Evolutionary conservation across 176 grass and related monocot genomes (phyloP).

Genomic region (Aechmea fasciata): DNA sequence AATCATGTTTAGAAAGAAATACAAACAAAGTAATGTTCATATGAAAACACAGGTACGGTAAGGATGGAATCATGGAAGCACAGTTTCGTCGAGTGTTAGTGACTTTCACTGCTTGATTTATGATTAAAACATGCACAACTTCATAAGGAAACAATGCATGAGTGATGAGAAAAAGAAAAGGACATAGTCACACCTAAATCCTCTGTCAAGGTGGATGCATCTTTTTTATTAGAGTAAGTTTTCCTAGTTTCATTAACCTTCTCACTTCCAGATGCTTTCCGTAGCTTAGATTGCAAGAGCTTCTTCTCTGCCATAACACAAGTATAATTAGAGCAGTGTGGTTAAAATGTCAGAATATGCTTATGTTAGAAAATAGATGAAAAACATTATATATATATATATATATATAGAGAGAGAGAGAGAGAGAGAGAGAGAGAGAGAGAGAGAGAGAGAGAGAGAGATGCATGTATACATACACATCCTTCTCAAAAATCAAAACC

Average conservation of each 20-base stretch:
- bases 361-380: background rate
- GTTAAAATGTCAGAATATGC: background rate
- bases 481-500: no score
- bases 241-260: constrained; percentile 37
- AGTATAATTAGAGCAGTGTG: constrained; percentile 6
- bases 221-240: constrained; percentile 43
- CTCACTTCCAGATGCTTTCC: constrained; percentile 55
- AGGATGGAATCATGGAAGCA: no score
- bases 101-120: no score
- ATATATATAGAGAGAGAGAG: no score
- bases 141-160: background rate
- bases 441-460: no score
- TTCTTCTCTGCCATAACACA: constrained; percentile 62
- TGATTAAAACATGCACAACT: no score
- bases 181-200: constrained; percentile 58
- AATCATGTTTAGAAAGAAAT: no score
- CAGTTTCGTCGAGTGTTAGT: no score
- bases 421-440: no score
- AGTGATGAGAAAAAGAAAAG: constrained; percentile 6
- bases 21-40: no score
- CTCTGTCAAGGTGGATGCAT: constrained; percentile 75
- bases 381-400: no score
- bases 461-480: background rate
- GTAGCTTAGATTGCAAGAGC: constrained; percentile 69
- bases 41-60: no score